Percentiles rank a stretch among this genome's conserved stretches.
phyloP scores from a whole-genome alignment of 2,329 filamentous ascomycete species.

The Monosporascus sp. region DNA sequence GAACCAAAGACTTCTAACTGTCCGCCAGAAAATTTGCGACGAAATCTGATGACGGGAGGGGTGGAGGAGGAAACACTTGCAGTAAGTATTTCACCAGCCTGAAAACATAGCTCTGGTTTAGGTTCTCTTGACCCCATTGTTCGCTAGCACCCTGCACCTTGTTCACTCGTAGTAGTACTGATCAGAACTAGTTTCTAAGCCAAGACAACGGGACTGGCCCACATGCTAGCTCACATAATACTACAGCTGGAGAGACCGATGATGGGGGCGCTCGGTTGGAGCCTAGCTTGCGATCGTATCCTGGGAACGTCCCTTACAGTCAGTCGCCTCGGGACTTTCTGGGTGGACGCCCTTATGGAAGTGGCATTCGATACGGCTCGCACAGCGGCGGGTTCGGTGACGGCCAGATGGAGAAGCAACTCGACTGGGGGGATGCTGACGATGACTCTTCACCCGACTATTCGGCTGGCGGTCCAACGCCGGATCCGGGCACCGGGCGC shows the following conservation, averaged over 20 bases:
- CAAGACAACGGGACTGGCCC: conserved; percentile 8
- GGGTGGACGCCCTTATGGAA: not conserved
- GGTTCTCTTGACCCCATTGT: conserved; percentile 4
- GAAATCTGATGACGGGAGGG: conserved; percentile 46
- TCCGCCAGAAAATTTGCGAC: conserved; percentile 36
- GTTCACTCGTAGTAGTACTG: conserved; percentile 12
- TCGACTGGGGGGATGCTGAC: conserved; percentile 16
- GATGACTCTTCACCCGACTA: conserved; percentile 15
- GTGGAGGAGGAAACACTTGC: conserved; percentile 41
- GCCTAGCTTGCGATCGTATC: conserved; percentile 1
- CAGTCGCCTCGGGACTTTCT: not conserved
- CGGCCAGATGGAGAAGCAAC: conserved; percentile 6
- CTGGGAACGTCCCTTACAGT: conserved; percentile 1
- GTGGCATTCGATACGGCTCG: conserved; percentile 1
- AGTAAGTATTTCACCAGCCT: conserved; percentile 27
- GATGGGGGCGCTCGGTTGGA: conserved; percentile 3
- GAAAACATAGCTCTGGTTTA: not conserved
- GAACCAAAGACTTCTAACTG: conserved; percentile 6
- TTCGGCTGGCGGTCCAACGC: conserved; percentile 14
- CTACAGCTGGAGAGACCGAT: conserved; percentile 5
- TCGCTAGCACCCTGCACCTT: not conserved
- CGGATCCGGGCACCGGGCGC: conserved; percentile 8
- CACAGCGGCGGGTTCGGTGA: conserved; percentile 3
- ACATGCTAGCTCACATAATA: conserved; percentile 3
- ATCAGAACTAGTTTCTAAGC: conserved; percentile 13